Base-by-base conservation (phyloP, 352 stramenopile species). In the Globisporangium mamillatum region DNA sequence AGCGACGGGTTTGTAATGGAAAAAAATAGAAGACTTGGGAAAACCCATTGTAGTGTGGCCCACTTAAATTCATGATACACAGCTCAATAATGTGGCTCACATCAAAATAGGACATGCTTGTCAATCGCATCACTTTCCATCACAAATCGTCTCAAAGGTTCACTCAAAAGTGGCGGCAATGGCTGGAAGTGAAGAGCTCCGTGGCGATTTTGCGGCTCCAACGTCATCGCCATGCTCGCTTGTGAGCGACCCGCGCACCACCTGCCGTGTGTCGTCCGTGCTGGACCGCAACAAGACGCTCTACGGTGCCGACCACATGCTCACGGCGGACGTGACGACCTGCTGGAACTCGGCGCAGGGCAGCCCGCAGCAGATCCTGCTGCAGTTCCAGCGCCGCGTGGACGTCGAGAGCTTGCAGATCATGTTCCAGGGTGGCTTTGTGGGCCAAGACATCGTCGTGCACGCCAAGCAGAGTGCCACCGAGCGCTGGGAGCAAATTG, bases 371-470 rank as follows among this genome's bases (percentile, higher is more conserved):
- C 75, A 86, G 32, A 70, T 92, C 32, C 71, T 84, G 57, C 72
- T 93, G 53, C 66, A 80, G 60, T 90, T 93, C 72, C 72, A 87
- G 60, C 83, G 86, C 36, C 8, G 29, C 1, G 86, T 93, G 22
- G 20, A 72, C 62, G 25, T 86, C n/a, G 44, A 56, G 8, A 65
- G 52, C 4, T 60, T 93, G 20, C 60, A 64, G 29, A 55, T 93
- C 63, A 91, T 93, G 83, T 92, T 93, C 70, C 86, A 93, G 67
- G 86, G 83, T 41, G 83, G 83, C 0, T 93, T 93, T 62, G 82
- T 88, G 53, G 86, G 82, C 8, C 81, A 91, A 38, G 80, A 90
- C 57, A 70, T 90, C 18, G 54, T 79, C 24, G 32, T 92, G 25
- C 77, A 78, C 41, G 73, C 75, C 25, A 75, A 73, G 25, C 61